Base-by-base conservation (phyloP, 2,329 filamentous ascomycete genomes). In the Hypoxylon sp. region DNA sequence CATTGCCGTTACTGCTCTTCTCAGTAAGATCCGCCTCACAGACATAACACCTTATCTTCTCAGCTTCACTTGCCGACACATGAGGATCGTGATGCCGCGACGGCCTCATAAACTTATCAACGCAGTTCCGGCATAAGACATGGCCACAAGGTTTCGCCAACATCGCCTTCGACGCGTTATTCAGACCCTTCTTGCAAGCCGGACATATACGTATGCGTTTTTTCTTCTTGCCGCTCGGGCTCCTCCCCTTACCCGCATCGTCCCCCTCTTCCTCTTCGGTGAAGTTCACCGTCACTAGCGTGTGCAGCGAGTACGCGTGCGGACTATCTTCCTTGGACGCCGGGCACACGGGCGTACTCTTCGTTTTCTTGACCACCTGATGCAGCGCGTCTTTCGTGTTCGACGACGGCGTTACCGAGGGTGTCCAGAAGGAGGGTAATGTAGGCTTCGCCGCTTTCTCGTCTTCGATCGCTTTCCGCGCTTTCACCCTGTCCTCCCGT, bases 341-440 rank as follows among this genome's bases (percentile, higher is more conserved):
- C 0, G 94, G 94, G 74, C 94, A 98, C 2, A 91, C 83, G 0
- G 94, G 93, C 4, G 85, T 83, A 25, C 86, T 81, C 76, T 96
- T 97, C 55, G 82, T 77, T 58, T 88, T 86, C 76, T 89, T 90
- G n/a, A 80, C 80, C 41, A 87, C 81, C 5, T 86, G 80, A 75
- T 89, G 83, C 57, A 89, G 82, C 57, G 85, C 82, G 52, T 84
- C 81, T 50, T 87, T 87, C 38, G 85, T 86, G 64, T 90, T 88
- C 49, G 87, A 87, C 0, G 85, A 84, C 0, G 93, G 93, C 0
- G 92, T 97, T 63, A 95, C 87, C 0, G 91, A 93, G 0, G 94
- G 95, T 0, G 95, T 91, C 96, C 95, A 98, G 81, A 98, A 98
- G 0, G 93, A 97, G 0, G 93, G 93, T 0, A 97, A 82, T 14